These are phyloP conservation scores for Brassica rapa DNA, from an alignment of 345 rosid genomes.

Conservation along the genomic window DNA sequence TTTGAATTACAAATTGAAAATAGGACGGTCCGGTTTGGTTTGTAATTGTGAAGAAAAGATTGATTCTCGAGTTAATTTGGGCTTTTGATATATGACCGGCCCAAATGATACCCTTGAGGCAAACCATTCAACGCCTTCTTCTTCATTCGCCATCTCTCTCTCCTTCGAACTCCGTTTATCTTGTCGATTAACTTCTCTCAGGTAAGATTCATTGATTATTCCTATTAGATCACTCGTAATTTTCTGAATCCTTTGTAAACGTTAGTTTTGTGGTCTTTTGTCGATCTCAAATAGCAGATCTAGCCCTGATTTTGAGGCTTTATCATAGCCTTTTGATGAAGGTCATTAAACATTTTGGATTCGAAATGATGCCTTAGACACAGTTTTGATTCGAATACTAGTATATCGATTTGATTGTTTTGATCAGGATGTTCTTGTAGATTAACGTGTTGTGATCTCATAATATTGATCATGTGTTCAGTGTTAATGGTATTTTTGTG, in stretches of 20 bases:
- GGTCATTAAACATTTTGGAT: background rate
- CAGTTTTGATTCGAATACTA: background rate
- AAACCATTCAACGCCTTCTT: no score
- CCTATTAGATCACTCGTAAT: background rate
- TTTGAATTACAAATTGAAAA: no score
- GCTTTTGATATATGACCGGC: no score
- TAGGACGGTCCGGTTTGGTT: no score
- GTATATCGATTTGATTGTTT: background rate
- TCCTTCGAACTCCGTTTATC: conserved; percentile 10
- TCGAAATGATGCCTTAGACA: conserved; percentile 1
- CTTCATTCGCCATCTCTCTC: conserved; percentile 11
- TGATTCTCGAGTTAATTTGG: no score
- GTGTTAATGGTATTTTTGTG: no score
- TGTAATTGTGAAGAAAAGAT: no score
- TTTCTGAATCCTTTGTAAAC: background rate
- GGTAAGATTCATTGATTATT: conserved; percentile 15
- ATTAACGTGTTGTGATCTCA: background rate
- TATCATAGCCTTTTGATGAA: background rate
- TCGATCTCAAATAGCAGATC: conserved; percentile 7
- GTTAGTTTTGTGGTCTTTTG: background rate
- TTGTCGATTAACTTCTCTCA: conserved; percentile 3
- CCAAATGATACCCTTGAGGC: no score
- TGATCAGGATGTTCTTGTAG: background rate
- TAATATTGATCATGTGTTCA: no score
- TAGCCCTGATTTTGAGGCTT: background rate